Evolutionary conservation across 495 filamentous ascomycete genomes (phyloP), one percentile per base, ranked within the genome.

Genomic region (Xylaria intraflava): DNA sequence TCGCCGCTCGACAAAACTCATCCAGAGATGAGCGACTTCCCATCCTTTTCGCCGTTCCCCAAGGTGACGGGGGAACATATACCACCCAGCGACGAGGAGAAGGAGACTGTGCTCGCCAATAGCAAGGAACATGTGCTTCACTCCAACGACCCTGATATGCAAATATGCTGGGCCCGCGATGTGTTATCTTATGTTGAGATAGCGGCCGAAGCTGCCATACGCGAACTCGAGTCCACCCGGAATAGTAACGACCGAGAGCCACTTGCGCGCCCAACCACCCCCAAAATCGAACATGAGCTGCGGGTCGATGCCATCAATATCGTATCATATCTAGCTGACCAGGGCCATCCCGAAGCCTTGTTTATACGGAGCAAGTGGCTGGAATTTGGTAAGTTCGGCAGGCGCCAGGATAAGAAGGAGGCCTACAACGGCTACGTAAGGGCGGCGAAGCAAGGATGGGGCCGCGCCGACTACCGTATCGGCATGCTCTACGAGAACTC

Each of bases 321-420:
- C 53, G 85, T 96, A 45, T 78, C 76, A 51, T 96, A 96, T 66
- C 75, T 98, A 24, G 86, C 92, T 20, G 86, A 88, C 33, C 93
- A 98, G 69, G 82, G 84, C 55, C 93, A 98, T 61, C 93, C 93
- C 43, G 90, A 92, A 64, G 93, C 94, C 5, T 85, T 90, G 58
- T 97, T 96, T 65, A 89, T 98, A 75, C 84, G 83, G 66, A 89
- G 88, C 49, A 96, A 93, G 80, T 97, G 93, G 94, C 77, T 95
- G 29, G 93, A 98, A 68, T 97, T 97, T 73, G 93, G 93, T 53
- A 96, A 96, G 68, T 97, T 96, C 68, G 89, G 88, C 19, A 81
- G 82, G 57, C 83, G 87, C 17, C 74, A 87, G 53, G 92, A 97
- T 73, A 96, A 94, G 70, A 90, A 91, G 60, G 92, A 96, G 69